A percentile compares a stretch with the other conserved stretches of the same genome.
Conservation (phyloP, 345 rosid species). For the Anacardium occidentale region DNA sequence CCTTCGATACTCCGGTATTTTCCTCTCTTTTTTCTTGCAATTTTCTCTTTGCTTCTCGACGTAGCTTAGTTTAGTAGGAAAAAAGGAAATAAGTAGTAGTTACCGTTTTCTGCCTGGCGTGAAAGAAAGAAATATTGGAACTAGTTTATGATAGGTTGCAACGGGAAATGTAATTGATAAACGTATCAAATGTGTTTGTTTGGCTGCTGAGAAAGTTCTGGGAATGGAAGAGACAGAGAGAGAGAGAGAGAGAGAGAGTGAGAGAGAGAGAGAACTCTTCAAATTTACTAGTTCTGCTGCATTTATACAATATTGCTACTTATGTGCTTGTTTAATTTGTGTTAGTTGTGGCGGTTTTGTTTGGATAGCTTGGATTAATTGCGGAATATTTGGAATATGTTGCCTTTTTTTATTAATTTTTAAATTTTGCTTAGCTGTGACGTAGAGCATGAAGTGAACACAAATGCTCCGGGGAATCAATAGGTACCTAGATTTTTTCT, state of each 20-base stretch:
- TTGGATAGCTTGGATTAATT: no score
- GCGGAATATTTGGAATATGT: no score
- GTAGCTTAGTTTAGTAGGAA: neutral
- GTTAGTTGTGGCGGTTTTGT: neutral
- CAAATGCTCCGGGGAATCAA: neutral
- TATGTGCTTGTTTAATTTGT: neutral
- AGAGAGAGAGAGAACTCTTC: neutral
- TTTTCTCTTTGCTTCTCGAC: constrained; percentile 21
- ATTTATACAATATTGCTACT: neutral
- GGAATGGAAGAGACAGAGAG: neutral
- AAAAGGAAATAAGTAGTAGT: neutral
- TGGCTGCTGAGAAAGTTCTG: neutral
- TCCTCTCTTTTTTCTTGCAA: neutral
- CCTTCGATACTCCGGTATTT: constrained; percentile 86
- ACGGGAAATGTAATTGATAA: no score
- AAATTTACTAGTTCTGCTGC: neutral
- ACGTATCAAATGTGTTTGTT: neutral
- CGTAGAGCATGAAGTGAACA: neutral
- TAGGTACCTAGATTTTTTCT: neutral
- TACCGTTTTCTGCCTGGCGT: neutral
- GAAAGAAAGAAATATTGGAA: no score
- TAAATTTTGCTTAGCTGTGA: neutral
- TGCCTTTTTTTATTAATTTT: neutral
- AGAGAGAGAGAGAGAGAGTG: neutral
- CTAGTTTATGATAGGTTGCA: no score